Evolutionary conservation across 139 green algal genomes (phyloP).

Genomic region (Ettlia oleoabundans): DNA sequence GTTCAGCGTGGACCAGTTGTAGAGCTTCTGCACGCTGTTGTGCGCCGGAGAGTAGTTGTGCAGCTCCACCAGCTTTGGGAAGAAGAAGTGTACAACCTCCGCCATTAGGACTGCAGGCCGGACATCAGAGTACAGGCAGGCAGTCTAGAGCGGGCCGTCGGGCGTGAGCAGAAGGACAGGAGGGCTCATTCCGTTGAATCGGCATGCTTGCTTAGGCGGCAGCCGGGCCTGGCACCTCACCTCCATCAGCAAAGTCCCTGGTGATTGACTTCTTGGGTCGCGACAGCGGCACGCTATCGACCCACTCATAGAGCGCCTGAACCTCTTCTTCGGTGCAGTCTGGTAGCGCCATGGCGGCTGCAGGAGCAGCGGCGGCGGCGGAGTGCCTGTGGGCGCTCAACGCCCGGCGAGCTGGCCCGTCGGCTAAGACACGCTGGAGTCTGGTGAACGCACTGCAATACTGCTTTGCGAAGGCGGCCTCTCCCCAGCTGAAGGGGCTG

Average conservation of each 20-base stretch:
- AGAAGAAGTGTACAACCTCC: conserved; percentile 86
- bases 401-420: no score
- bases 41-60: conserved; percentile 96
- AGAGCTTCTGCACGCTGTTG: conserved; percentile 86
- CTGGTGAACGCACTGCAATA: no score
- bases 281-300: conserved; percentile 92
- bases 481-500: no score
- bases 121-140: background rate
- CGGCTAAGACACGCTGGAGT: no score
- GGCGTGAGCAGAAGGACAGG: background rate
- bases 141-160: background rate
- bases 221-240: conserved; percentile 54
- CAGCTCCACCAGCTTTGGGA: conserved; percentile 88
- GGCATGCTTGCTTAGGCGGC: background rate
- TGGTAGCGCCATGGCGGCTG: conserved; percentile 13
- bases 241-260: conserved; percentile 93
- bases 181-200: background rate
- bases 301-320: conserved; percentile 86
- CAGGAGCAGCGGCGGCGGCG: no score
- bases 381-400: no score
- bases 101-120: conserved; percentile 79
- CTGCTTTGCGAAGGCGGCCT: no score
- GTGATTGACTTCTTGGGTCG: conserved; percentile 90
- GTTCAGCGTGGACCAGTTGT: conserved; percentile 97
- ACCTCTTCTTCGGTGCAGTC: conserved; percentile 78